phyloP scores from a whole-genome alignment of 352 stramenopile genomes.

The Phytophthora citrophthora region DNA sequence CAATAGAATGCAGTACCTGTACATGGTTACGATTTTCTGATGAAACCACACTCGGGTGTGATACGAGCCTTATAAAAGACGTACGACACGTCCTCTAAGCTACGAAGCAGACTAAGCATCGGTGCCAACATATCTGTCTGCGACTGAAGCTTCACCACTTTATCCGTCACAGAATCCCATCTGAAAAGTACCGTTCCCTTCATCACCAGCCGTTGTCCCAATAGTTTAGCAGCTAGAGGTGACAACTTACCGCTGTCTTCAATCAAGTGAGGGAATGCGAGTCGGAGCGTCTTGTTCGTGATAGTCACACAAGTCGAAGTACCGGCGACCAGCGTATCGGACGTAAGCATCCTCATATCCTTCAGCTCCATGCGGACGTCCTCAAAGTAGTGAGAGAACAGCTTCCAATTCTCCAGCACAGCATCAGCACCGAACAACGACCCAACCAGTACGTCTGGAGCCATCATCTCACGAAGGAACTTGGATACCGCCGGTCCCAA shows the following conservation, averaged over 20 bases:
- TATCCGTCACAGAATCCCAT: background rate
- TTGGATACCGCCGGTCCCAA: background rate
- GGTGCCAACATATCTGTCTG: conserved; percentile 3
- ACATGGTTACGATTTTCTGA: background rate
- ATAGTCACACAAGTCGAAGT: background rate
- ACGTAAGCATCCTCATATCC: background rate
- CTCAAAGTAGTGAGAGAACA: conserved; percentile 1
- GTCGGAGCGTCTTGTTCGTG: background rate
- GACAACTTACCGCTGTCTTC: background rate
- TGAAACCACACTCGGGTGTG: background rate
- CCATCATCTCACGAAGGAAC: background rate
- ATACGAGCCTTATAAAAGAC: background rate
- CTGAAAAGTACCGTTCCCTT: conserved; percentile 1
- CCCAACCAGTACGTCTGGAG: background rate
- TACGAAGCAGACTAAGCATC: conserved; percentile 1
- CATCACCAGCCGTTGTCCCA: background rate
- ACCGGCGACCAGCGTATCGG: background rate
- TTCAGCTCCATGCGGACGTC: background rate
- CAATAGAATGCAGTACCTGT: no score
- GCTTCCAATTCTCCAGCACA: conserved; percentile 3
- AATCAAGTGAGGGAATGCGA: background rate
- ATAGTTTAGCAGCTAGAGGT: background rate
- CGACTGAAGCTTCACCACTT: background rate
- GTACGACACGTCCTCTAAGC: conserved; percentile 2
- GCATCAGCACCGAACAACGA: background rate